Evolutionary conservation across 176 grass and related monocot species (phyloP).

Genomic region (Aegilops speltoides): DNA sequence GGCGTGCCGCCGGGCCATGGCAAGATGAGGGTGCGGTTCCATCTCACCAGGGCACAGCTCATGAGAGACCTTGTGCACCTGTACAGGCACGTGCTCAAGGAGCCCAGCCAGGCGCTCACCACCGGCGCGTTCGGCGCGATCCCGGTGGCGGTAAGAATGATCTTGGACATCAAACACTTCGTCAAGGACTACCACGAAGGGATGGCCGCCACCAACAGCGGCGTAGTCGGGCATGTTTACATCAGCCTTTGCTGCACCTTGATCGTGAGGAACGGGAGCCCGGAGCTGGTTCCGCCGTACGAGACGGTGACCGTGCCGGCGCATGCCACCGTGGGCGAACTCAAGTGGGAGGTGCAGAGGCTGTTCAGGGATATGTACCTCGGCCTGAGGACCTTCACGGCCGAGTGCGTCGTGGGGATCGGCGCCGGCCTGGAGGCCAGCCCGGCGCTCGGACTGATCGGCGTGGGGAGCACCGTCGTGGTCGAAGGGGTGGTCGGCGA

Average conservation of each 20-base stretch:
- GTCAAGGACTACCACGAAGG: constrained; percentile 69
- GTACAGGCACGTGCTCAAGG: constrained; percentile 59
- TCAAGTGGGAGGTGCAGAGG: constrained; percentile 70
- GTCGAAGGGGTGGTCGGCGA: constrained; percentile 48
- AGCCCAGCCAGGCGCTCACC: constrained; percentile 40
- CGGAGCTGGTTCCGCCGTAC: constrained; percentile 43
- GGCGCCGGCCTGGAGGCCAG: constrained; percentile 26
- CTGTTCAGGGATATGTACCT: constrained; percentile 75
- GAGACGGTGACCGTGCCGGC: constrained; percentile 61
- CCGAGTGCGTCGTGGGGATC: constrained; percentile 41
- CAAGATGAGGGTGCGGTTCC: constrained; percentile 68
- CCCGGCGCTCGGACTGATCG: constrained; percentile 40
- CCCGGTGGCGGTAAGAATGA: constrained; percentile 52
- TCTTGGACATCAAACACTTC: constrained; percentile 78
- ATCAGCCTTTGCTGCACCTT: constrained; percentile 63
- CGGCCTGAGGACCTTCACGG: constrained; percentile 64
- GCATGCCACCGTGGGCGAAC: constrained; percentile 69
- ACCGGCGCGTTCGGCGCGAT: constrained; percentile 47
- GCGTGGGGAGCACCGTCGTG: constrained; percentile 44
- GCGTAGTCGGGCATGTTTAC: constrained; percentile 30
- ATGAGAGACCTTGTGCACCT: constrained; percentile 60
- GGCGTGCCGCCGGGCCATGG: constrained; percentile 24
- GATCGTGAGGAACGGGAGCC: constrained; percentile 34
- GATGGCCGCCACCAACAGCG: neutral
- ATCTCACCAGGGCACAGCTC: constrained; percentile 69